Evolutionary conservation across 2,329 filamentous ascomycete species (phyloP), one percentile per base, ranked within the genome.

Genomic region (Basipetospora sp.): DNA sequence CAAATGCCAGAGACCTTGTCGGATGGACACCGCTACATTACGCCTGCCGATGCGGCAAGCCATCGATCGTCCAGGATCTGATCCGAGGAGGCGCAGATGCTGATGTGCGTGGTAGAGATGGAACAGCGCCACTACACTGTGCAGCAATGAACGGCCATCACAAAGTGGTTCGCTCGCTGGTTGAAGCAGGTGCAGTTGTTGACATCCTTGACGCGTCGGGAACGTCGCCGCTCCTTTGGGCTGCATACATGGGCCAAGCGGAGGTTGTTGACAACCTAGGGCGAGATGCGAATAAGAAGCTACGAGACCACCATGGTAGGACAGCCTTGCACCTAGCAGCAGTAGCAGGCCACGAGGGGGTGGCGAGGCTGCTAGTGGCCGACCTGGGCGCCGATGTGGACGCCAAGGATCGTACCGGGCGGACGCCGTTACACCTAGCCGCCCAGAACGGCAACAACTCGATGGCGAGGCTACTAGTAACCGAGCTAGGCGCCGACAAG

Each of bases 11-110:
- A 34, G 45, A 50, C 18, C 15, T 44, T 13, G 27, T n/a, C 15
- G 48, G 34, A 26, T 43, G 43, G 31, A 50, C 49, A n/a, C 48
- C 50, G 11, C 38, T 52, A 25, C 47, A 52, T 42, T 48, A 48
- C 38, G 46, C 44, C 26, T 34, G 40, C 42, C 8, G 10, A 18
- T 3, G 16, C 13, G 8, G 4, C 17, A 4, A 19, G 8, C 3
- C 8, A 13, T 13, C 5, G 11, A 5, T n/a, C 15, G 31, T 19
- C 3, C 15, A 19, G 31, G 4, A 18, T n/a, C 16, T 32, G 16
- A 15, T 32, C 5, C n/a, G 5, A 18, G 16, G 9, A 4, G 15
- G 15, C 6, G 31, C 31, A 18, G 31, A 32, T 5, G 15, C 20
- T 13, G 17, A 32, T 11, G 5, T n/a, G 31, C 8, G 15, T 13